Evolutionary conservation across 768 basidiomycete species (phyloP).

Genomic region (Suillus subaureus): DNA sequence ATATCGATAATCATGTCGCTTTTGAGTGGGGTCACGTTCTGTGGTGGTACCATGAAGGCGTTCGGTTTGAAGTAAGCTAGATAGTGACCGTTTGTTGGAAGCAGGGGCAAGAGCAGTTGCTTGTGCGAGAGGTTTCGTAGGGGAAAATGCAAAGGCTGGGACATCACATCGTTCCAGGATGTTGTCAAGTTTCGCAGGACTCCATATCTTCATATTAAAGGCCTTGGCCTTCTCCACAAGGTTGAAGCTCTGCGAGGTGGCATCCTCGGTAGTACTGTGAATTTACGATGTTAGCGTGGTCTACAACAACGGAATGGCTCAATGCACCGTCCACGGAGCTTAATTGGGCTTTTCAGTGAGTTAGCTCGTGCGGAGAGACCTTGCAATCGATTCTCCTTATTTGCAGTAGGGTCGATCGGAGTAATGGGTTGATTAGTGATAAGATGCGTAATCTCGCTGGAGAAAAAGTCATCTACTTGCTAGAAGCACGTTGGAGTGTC

Average conservation of each 20-base stretch:
- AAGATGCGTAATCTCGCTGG: conserved; percentile 83
- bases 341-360: conserved; percentile 67
- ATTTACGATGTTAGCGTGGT: conserved; percentile 9
- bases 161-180: conserved; percentile 69
- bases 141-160: conserved; percentile 29
- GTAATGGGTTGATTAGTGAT: conserved; percentile 63
- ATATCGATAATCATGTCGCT: conserved; percentile 85
- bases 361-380: conserved; percentile 24
- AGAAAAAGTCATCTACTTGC: conserved; percentile 90
- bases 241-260: conserved; percentile 40
- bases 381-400: conserved; percentile 67
- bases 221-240: conserved; percentile 66
- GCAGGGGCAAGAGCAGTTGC: conserved; percentile 32
- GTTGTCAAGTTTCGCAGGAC: conserved; percentile 65
- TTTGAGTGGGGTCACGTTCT: conserved; percentile 91
- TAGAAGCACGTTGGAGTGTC: conserved; percentile 33
- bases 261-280: conserved; percentile 34
- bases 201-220: conserved; percentile 90
- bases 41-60: conserved; percentile 78
- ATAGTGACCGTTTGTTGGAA: conserved; percentile 50
- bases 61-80: conserved; percentile 76
- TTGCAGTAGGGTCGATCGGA: conserved; percentile 37
- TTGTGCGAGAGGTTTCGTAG: conserved; percentile 29
- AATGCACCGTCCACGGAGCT: conserved; percentile 58
- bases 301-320: background rate